A percentile compares a stretch with the other conserved stretches of the same genome.
phyloP scores from a whole-genome alignment of 768 basidiomycete species.

The Wakefieldia striispora region DNA sequence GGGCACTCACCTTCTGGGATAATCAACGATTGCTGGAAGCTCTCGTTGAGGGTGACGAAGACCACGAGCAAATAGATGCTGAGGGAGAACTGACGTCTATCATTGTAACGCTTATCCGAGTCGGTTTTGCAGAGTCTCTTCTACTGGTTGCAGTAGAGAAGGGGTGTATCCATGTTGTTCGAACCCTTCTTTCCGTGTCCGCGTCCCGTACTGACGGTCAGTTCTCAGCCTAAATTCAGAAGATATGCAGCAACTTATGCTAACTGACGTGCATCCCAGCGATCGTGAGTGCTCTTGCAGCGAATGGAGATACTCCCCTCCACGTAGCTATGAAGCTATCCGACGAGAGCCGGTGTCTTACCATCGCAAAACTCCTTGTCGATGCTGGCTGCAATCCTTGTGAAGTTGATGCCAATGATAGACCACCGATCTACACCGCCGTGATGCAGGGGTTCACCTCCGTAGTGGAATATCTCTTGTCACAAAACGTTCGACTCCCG shows the following conservation, averaged over 20 bases:
- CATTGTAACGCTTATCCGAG: background rate
- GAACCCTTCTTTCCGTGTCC: background rate
- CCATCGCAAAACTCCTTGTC: background rate
- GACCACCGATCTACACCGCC: background rate
- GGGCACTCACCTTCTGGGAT: background rate
- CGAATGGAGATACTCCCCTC: constrained; percentile 9
- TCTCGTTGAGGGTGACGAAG: background rate
- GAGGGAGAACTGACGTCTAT: background rate
- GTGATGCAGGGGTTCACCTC: background rate
- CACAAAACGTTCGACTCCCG: background rate
- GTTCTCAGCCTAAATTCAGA: background rate
- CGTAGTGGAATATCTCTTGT: background rate
- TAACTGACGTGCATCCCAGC: background rate
- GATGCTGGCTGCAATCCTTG: background rate
- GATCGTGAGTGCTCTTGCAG: background rate
- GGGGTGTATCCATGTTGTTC: background rate
- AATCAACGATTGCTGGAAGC: constrained; percentile 1
- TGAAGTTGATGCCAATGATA: background rate
- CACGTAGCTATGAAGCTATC: background rate
- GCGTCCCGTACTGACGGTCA: background rate
- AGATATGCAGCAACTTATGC: no score
- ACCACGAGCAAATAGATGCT: background rate
- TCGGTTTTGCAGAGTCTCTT: constrained; percentile 1
- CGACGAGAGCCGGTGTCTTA: constrained; percentile 4
- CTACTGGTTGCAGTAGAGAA: constrained; percentile 7